Base-by-base conservation (phyloP, 2,329 filamentous ascomycete genomes). In the Ceratocystis cubensis region DNA sequence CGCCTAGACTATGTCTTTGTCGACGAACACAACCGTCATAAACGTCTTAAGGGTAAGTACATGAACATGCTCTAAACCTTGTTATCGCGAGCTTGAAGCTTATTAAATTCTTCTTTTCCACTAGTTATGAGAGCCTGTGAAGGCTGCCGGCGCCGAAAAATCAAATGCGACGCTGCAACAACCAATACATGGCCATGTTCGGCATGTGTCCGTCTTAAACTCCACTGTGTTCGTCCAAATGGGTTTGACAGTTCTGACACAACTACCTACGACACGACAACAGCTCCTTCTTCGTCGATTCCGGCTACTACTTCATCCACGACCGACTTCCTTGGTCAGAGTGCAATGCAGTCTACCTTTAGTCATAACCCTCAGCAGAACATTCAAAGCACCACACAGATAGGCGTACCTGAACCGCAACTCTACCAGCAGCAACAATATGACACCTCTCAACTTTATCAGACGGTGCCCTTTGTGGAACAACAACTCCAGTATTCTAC, bases 111-210 rank as follows among this genome's bases (percentile, higher is more conserved):
- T 13, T 59, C 4, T 25, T 22, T 41, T 46, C 5, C 28, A 20
- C 8, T 57, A 95, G 93, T 96, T 64, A 96, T 96, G 91, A 87
- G 94, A 79, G 94, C 93, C 66, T 97, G 93, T 76, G 93, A 96
- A 78, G 93, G 93, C 69, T 97, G 93, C 74, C 84, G 93, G 69
- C 87, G 91, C 76, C 85, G 93, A 73, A 99, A 99, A 77, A 99
- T 99, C 75, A 96, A 96, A 76, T 99, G 93, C 78, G 94, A 97
- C 78, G 91, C 93, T 64, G 93, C 93, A 22, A 96, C 93, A 15
- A 96, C 92, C 50, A 96, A 97, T 75, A 91, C 91, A 46, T 97
- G 94, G 93, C 94, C 94, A 33, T 97, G 93, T 76, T 94, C 92
- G 50, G 91, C 94, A 45, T 99, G 93, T 75, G 88, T 91, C 69